phyloP scores from a whole-genome alignment of 148 eudicot genomes.

The Rhododendron vialii region DNA sequence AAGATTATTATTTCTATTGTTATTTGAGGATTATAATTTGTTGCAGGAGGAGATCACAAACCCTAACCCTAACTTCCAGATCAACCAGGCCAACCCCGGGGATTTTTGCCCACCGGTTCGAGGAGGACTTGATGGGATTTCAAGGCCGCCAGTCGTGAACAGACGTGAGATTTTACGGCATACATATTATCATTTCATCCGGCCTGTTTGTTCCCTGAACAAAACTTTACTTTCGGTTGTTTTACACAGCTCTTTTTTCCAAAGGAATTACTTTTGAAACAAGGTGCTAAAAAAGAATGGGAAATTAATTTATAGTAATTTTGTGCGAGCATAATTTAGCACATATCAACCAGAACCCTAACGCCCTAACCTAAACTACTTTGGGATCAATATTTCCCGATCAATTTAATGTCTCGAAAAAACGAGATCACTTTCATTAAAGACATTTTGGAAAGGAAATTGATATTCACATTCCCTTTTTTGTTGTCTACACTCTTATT shows the following conservation, averaged over 20 bases:
- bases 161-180: slow-evolving; percentile 52
- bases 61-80: slow-evolving; percentile 26
- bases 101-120: slow-evolving; percentile 41
- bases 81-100: slow-evolving; percentile 36
- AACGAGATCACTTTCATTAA: background rate
- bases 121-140: slow-evolving; percentile 57
- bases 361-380: background rate
- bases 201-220: background rate
- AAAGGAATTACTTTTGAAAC: background rate
- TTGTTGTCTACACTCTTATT: too few species aligned
- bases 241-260: background rate
- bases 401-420: background rate
- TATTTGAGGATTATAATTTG: background rate
- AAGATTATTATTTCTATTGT: background rate
- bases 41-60: slow-evolving; percentile 37
- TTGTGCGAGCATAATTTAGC: background rate
- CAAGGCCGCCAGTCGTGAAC: slow-evolving; percentile 69
- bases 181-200: background rate
- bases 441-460: too few species aligned
- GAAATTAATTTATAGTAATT: background rate
- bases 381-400: background rate
- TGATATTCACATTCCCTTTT: too few species aligned
- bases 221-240: background rate
- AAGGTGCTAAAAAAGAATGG: background rate
- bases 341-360: background rate